These are phyloP conservation scores for Usnea hakonensis DNA, from an alignment of 495 filamentous ascomycete genomes.

Conservation along the genomic window DNA sequence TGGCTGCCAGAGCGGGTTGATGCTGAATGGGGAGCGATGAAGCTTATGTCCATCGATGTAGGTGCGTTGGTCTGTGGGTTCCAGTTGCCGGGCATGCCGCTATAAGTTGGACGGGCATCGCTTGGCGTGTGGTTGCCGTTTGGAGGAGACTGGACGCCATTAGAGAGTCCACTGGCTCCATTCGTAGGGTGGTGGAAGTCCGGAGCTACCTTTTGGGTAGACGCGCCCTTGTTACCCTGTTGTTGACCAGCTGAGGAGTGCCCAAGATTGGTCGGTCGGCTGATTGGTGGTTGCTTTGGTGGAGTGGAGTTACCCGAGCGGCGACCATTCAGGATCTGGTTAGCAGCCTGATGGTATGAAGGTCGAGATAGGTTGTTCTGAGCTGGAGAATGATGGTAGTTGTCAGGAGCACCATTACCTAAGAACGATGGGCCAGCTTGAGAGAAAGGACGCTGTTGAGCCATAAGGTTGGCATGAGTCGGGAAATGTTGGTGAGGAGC, in stretches of 20 bases:
- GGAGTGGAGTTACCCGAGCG: not conserved
- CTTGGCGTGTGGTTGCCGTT: not conserved
- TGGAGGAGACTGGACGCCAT: not conserved
- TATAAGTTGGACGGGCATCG: not conserved
- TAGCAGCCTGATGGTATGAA: not conserved
- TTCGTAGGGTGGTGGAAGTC: not conserved
- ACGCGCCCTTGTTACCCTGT: not conserved
- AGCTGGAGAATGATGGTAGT: not conserved
- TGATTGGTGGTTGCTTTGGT: constrained; percentile 16
- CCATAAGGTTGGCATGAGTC: not conserved
- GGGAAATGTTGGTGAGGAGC: constrained; percentile 7
- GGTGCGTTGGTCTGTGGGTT: not conserved
- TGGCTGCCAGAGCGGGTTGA: constrained; percentile 2
- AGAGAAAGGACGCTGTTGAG: not conserved
- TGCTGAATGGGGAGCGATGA: not conserved
- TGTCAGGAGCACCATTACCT: not conserved
- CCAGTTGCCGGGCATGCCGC: not conserved
- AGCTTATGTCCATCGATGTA: constrained; percentile 1
- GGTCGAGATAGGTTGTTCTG: not conserved
- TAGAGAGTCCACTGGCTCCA: not conserved
- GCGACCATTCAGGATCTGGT: not conserved
- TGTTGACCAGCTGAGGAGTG: not conserved
- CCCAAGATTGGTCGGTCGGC: not conserved
- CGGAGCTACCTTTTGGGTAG: not conserved
- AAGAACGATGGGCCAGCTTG: not conserved